Percentiles rank a stretch among this genome's conserved stretches.
phyloP scores from a whole-genome alignment of 345 rosid species.

The Erodium maritimum region DNA sequence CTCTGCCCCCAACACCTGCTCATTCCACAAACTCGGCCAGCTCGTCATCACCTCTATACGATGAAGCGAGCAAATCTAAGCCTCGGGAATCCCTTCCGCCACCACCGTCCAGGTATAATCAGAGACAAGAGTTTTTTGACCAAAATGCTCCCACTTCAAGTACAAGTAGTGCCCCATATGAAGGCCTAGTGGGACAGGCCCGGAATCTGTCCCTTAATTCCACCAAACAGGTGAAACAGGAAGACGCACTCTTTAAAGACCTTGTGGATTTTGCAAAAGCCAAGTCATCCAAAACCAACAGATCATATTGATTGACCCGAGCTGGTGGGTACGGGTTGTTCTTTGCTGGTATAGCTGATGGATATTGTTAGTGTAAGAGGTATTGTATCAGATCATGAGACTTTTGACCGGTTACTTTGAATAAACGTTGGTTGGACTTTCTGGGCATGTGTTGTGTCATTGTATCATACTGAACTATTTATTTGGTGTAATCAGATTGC shows the following conservation, averaged over 20 bases:
- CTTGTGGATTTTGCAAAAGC: constrained; percentile 79
- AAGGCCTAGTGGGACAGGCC: constrained; percentile 50
- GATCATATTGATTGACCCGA: constrained; percentile 47
- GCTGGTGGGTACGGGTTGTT: constrained; percentile 8
- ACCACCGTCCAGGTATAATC: constrained; percentile 60
- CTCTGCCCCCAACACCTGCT: constrained; percentile 23
- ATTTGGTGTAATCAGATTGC: no score
- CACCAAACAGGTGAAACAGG: constrained; percentile 52
- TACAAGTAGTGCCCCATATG: constrained; percentile 45
- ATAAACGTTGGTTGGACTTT: no score
- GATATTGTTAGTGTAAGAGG: no score
- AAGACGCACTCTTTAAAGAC: constrained; percentile 85
- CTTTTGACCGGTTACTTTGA: no score
- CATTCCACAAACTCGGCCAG: constrained; percentile 9
- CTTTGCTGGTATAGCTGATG: no score
- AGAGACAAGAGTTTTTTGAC: constrained; percentile 58
- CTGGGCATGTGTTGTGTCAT: no score
- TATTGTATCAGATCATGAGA: no score
- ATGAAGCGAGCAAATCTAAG: constrained; percentile 48
- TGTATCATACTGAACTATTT: no score
- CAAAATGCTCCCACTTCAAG: no score
- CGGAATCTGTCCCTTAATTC: constrained; percentile 52
- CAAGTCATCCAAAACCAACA: constrained; percentile 65
- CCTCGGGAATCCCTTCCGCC: constrained; percentile 42
- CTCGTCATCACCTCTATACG: constrained; percentile 33